These are phyloP conservation scores for Gastrolobium bilobum DNA, from an alignment of 306 rosid species.

Conservation along the genomic window DNA sequence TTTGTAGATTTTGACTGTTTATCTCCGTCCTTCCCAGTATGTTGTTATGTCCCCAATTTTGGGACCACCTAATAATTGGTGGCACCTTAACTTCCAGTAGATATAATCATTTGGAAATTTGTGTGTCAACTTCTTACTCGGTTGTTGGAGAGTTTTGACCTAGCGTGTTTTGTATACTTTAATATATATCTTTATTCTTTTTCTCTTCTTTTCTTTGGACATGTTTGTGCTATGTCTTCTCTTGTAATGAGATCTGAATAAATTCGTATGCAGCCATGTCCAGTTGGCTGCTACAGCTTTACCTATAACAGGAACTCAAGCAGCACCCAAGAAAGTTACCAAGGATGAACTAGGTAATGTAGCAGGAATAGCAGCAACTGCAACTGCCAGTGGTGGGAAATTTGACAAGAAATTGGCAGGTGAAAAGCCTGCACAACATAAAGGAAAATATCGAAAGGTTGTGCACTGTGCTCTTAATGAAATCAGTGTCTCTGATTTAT, in stretches of 20 bases:
- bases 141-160: slow-evolving; percentile 2
- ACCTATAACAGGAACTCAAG: slow-evolving; percentile 94
- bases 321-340: slow-evolving; percentile 72
- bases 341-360: slow-evolving; percentile 82
- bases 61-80: neutral
- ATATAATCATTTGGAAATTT: neutral
- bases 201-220: neutral
- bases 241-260: slow-evolving; percentile 39
- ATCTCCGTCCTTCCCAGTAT: neutral
- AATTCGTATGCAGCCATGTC: slow-evolving; percentile 72
- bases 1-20: neutral
- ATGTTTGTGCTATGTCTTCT: neutral
- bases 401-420: slow-evolving; percentile 90
- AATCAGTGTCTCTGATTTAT: slow-evolving; percentile 21
- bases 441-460: slow-evolving; percentile 94
- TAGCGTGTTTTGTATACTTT: neutral
- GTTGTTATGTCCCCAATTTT: slow-evolving; percentile 6
- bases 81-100: too few relatives aligned
- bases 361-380: slow-evolving; percentile 89
- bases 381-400: slow-evolving; percentile 98
- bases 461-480: slow-evolving; percentile 23
- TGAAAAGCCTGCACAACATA: slow-evolving; percentile 80
- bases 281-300: slow-evolving; percentile 91
- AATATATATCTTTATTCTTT: neutral
- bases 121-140: neutral